A percentile compares a stretch with the other conserved stretches of the same genome.
Evolutionary conservation across 441 rosid genomes (phyloP).

Genomic region (Corymbia citriodora): DNA sequence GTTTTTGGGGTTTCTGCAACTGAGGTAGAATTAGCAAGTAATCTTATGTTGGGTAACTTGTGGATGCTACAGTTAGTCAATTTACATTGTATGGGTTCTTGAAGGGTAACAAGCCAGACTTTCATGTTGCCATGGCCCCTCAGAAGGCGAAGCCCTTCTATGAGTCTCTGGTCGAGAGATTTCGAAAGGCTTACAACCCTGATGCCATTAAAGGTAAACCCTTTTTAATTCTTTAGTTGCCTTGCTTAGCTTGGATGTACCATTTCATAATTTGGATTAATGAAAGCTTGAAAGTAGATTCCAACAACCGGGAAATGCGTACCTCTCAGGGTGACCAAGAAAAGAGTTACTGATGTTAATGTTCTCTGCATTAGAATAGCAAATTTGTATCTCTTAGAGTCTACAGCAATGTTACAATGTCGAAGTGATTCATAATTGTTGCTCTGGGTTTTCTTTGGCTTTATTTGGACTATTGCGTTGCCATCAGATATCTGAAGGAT

Average conservation of each 20-base stretch:
- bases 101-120: conserved; percentile 98
- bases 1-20: neutral
- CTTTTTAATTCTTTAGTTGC: neutral
- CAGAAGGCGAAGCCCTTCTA: conserved; percentile 74
- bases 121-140: conserved; percentile 94
- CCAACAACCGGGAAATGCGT: fast-evolving
- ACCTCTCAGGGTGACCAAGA: fast-evolving
- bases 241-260: neutral
- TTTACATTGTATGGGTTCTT: conserved; percentile 82
- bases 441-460: neutral
- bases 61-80: conserved; percentile 64
- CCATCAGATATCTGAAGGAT: neutral
- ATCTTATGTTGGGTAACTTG: neutral
- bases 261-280: neutral
- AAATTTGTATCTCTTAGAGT: neutral
- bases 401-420: neutral
- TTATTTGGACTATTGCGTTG: neutral
- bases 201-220: conserved; percentile 59
- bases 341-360: neutral
- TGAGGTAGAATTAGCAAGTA: neutral
- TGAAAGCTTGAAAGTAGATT: neutral
- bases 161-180: conserved; percentile 56
- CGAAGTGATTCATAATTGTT: neutral
- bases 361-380: neutral
- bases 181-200: conserved; percentile 43